A percentile compares a stretch with the other conserved stretches of the same genome.
phyloP scores from a whole-genome alignment of 306 rosid genomes.

The Glycine latifolia region DNA sequence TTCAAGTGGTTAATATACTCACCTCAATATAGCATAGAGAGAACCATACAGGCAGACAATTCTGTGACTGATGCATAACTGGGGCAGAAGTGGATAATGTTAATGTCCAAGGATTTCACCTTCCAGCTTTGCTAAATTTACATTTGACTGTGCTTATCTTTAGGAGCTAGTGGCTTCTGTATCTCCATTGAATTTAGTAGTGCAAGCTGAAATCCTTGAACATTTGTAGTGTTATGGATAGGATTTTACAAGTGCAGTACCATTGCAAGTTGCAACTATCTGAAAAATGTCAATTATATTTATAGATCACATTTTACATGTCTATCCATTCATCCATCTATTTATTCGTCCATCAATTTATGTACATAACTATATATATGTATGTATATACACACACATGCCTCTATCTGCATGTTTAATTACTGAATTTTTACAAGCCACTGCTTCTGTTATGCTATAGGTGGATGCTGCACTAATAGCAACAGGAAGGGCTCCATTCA shows the following conservation, averaged over 20 bases:
- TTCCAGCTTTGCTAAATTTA: slow-evolving; percentile 6
- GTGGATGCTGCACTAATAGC: slow-evolving; percentile 97
- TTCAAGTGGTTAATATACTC: slow-evolving; percentile 11
- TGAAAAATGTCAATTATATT: slow-evolving; percentile 5
- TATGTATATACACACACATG: not conserved
- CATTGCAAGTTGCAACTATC: not conserved
- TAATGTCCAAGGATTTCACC: not conserved
- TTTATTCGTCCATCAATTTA: not conserved
- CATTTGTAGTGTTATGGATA: not conserved
- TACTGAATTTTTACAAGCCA: slow-evolving; percentile 20
- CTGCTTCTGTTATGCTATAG: slow-evolving; percentile 43
- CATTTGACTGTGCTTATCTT: not conserved
- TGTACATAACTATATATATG: not conserved
- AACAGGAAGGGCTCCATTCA: slow-evolving; percentile 98
- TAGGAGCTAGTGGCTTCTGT: not conserved
- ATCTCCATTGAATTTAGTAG: not conserved
- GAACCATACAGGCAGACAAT: not conserved
- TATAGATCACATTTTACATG: not conserved
- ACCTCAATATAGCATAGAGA: not conserved
- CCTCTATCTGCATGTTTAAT: slow-evolving; percentile 7
- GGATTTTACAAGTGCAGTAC: not conserved
- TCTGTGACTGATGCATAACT: not conserved
- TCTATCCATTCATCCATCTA: not conserved
- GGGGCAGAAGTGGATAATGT: not conserved
- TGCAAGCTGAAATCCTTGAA: slow-evolving; percentile 11